Conservation (phyloP, 768 basidiomycete genomes). For the Chiua virens region DNA sequence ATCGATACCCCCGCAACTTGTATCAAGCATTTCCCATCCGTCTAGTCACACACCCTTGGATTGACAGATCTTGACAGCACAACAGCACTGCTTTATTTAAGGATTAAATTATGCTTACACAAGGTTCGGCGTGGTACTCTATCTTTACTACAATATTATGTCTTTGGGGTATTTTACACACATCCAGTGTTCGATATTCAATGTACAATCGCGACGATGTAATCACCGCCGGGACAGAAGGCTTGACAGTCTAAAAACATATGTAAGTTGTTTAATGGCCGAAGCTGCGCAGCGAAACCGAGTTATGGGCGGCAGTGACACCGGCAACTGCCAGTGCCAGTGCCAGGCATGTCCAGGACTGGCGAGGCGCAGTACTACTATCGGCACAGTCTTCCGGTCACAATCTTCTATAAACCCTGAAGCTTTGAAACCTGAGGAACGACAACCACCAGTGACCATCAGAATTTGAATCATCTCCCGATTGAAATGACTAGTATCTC, state of each 20-base stretch:
- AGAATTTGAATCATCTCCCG: not conserved
- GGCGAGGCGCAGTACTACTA: constrained; percentile 1
- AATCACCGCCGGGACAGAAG: no score
- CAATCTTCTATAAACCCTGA: no score
- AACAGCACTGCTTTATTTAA: constrained; percentile 14
- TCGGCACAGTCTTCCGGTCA: not conserved
- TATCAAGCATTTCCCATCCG: constrained; percentile 57
- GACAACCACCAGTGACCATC: not conserved
- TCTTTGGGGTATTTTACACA: no score
- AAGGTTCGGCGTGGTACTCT: not conserved
- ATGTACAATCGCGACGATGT: no score
- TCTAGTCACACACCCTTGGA: constrained; percentile 61
- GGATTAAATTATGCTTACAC: constrained; percentile 15
- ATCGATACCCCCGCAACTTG: constrained; percentile 36
- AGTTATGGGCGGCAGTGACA: not conserved
- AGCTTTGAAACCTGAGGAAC: no score
- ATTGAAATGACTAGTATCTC: constrained; percentile 23
- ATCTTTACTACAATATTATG: not conserved
- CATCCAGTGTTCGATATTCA: not conserved
- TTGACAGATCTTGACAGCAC: constrained; percentile 26
- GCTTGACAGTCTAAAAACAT: no score
- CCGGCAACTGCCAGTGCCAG: not conserved
- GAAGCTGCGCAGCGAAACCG: no score
- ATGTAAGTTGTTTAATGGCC: no score
- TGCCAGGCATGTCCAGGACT: no score